Evolutionary conservation across 2,329 filamentous ascomycete genomes (phyloP), one percentile per base, ranked within the genome.

Genomic region (Curvularia verruculosa): DNA sequence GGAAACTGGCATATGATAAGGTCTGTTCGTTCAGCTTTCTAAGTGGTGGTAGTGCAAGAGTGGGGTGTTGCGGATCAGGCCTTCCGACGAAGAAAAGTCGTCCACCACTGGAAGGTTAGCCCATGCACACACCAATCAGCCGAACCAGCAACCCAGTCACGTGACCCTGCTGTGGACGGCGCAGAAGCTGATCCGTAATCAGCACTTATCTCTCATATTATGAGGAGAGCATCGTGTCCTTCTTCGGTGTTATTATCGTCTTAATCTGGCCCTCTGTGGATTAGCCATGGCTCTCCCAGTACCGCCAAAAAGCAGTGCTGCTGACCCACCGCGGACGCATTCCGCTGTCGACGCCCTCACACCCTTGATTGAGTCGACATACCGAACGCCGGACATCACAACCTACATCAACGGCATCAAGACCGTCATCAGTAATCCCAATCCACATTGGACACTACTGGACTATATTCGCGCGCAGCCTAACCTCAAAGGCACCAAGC

Each of bases 391-490:
- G 19, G 71, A 71, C 34, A 73, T 98, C 58, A 85, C 87, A 23
- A 97, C 97, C 81, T 97, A 91, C 75, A 85, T 98, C 55, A 98
- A 98, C 74, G 94, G 95, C 62, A 94, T 90, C 6, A 90, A 86
- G 64, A 89, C 96, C 12, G 84, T 89, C 2, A 82, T 98, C 28
- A 91, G 95, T 67, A 87, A 92, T 13, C 86, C 95, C 41, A 92
- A 98, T 70, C 95, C 95, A 0, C 92, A 97, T 73, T 83, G 92
- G 57, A 98, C 94, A 0, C 82, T 98, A 23, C 82, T 98, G 8
- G 94, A 98, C 75, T 98, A 97, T 70, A 85, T 98, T 26, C 86
- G 94, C 59, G 92, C 73, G 3, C 71, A 75, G 91, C 48, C 91
- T 93, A 92, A 92, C 1, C 82, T 98, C 68, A 97, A 93, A 9